These are phyloP conservation scores for Chrysanthemum makinoi DNA, from an alignment of 129 eudicot genomes.

Conservation along the genomic window DNA sequence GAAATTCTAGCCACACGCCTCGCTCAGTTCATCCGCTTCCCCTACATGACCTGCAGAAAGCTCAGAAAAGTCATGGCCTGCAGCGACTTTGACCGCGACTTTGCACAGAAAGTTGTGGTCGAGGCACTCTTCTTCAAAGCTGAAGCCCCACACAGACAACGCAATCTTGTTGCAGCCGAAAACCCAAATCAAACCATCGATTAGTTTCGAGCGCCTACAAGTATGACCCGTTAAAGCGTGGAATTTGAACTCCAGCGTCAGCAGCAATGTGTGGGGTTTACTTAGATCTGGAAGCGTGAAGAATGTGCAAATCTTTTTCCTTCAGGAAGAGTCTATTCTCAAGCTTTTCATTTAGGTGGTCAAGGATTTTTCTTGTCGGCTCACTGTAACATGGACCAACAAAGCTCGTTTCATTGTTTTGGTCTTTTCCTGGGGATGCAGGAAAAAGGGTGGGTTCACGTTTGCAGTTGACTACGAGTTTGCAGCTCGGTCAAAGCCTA, in stretches of 20 bases:
- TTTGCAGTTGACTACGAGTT: conserved; percentile 81
- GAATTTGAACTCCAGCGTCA: conserved; percentile 78
- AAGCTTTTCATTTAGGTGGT: conserved; percentile 78
- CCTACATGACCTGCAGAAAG: conserved; percentile 78
- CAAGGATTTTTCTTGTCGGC: conserved; percentile 83
- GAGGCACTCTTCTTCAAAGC: conserved; percentile 85
- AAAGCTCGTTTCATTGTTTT: conserved; percentile 75
- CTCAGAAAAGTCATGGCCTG: conserved; percentile 72
- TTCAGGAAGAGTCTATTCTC: conserved; percentile 73
- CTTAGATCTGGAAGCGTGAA: conserved; percentile 61
- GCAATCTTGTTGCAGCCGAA: conserved; percentile 57
- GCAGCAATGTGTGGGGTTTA: conserved; percentile 83
- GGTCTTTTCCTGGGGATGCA: conserved; percentile 82
- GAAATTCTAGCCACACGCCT: conserved; percentile 69
- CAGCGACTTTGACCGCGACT: conserved; percentile 70
- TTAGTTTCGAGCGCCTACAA: conserved; percentile 72
- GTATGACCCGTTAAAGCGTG: conserved; percentile 74
- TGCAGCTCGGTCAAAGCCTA: conserved; percentile 72
- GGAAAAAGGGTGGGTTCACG: conserved; percentile 69
- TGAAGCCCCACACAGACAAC: conserved; percentile 77
- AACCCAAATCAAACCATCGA: conserved; percentile 44
- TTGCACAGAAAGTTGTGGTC: conserved; percentile 61
- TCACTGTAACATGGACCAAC: conserved; percentile 82
- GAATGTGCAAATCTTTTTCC: conserved; percentile 66
- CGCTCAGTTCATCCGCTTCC: conserved; percentile 70